Evolutionary conservation across 179 eudicot species (phyloP), one percentile per base, ranked within the genome.

Genomic region (Camellia oleifera): DNA sequence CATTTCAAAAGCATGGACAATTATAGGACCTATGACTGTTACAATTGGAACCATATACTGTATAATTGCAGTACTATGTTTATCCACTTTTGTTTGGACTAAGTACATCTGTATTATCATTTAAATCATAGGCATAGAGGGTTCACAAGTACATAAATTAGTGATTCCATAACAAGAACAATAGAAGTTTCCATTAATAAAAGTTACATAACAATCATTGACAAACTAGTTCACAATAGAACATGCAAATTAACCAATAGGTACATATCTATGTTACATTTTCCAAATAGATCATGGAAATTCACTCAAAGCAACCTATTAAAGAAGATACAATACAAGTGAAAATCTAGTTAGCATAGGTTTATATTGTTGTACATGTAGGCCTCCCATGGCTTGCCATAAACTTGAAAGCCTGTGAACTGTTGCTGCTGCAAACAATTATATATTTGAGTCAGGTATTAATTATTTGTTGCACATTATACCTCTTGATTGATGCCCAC

Each of bases 351-450:
- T 65, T 73, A 74, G 18, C 52, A n/a, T 44, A 63, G 78, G 74
- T 63, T 73, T 50, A 10, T 52, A 20, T 64, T 77, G 79, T 78
- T 74, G 68, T 32, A 32, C 40, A 32, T 32, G 40, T 74, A 74
- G 11, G 57, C 84, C 52, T 81, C 80, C 84, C 84, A 81, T 70
- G 64, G 78, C n/a, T 74, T 73, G 32, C 64, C 81, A 68, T 13
- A 67, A 46, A 65, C 54, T 57, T 78, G 48, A 32, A 73, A 65
- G 71, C 74, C 79, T 20, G 70, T n/a, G 76, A 65, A 26, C 2
- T 67, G 81, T 57, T 48, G 7, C 7, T 66, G 81, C 84, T 82
- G 84, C 78, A 82, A 53, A 63, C 42, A 44, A 17, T 63, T 11
- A 20, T 58, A 26, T 56, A 45, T 32, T 32, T 32, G 40, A 32